Percentiles rank a stretch among this genome's conserved stretches.
These are phyloP conservation scores for Teratosphaeria destructans DNA, from an alignment of 2,329 filamentous ascomycete species.

Conservation along the genomic window DNA sequence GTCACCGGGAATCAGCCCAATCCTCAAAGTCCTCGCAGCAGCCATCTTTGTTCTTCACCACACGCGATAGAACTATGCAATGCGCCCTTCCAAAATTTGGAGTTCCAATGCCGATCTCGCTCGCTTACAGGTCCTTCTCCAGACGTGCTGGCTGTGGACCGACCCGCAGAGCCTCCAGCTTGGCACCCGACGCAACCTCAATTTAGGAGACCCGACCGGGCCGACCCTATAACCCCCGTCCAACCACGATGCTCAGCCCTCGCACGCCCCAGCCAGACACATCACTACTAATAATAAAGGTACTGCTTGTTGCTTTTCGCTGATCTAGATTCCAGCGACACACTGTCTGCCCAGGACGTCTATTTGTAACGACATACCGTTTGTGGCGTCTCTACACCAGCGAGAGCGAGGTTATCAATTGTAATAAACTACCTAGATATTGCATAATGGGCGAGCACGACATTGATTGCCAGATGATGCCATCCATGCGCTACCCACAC, in stretches of 20 bases:
- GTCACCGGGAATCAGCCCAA: slow-evolving; percentile 95
- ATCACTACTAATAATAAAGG: background rate
- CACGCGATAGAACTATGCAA: background rate
- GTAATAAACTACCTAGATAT: too few relatives aligned
- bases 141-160: background rate
- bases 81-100: background rate
- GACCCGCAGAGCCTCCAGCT: background rate
- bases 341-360: background rate
- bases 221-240: background rate
- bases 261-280: background rate
- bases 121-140: background rate
- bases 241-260: background rate
- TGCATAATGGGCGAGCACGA: too few relatives aligned
- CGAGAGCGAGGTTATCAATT: too few relatives aligned
- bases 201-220: background rate
- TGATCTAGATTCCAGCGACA: background rate
- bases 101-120: background rate
- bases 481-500: too few relatives aligned
- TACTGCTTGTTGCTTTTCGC: background rate
- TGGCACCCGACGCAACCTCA: background rate
- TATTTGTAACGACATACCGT: background rate
- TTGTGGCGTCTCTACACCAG: background rate
- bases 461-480: too few relatives aligned
- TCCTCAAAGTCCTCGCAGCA: slow-evolving; percentile 51
- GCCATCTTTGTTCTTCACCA: slow-evolving; percentile 37